Percentiles rank a stretch among this genome's conserved stretches.
Evolutionary conservation across 2,329 filamentous ascomycete species (phyloP).

Genomic region (Eurotiales sp.): DNA sequence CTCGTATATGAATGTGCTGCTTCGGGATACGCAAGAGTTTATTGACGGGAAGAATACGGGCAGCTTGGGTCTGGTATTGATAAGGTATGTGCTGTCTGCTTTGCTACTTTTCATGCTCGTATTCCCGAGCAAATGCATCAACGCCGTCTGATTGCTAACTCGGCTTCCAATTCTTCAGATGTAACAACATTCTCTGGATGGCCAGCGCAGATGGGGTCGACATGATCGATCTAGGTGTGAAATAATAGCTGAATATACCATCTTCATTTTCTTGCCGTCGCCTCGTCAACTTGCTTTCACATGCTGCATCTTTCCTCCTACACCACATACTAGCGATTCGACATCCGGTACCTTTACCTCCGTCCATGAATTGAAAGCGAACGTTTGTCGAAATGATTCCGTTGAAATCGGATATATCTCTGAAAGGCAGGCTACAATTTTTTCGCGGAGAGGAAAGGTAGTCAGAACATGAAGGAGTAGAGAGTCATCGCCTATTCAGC

Average conservation of each 20-base stretch:
- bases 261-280: background rate
- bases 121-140: no score
- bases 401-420: no score
- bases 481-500: no score
- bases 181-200: slow-evolving; percentile 98
- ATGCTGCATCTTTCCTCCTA: background rate
- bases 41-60: slow-evolving; percentile 83
- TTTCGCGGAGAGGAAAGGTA: no score
- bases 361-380: no score
- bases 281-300: background rate
- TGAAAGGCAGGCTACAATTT: no score
- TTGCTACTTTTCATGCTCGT: slow-evolving; percentile 71
- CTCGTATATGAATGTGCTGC: slow-evolving; percentile 98
- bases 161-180: slow-evolving; percentile 48
- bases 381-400: no score
- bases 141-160: slow-evolving; percentile 35
- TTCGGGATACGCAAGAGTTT: slow-evolving; percentile 86
- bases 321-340: no score
- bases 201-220: slow-evolving; percentile 52
- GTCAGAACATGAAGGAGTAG: no score
- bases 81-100: slow-evolving; percentile 60
- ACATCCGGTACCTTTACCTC: no score
- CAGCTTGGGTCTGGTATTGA: slow-evolving; percentile 83
- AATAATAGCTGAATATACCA: slow-evolving; percentile 13
- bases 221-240: slow-evolving; percentile 42